Percentiles rank a stretch among this genome's conserved stretches.
Conservation (phyloP, 805 yeast species). For the Kodamaea lidongshanica region DNA sequence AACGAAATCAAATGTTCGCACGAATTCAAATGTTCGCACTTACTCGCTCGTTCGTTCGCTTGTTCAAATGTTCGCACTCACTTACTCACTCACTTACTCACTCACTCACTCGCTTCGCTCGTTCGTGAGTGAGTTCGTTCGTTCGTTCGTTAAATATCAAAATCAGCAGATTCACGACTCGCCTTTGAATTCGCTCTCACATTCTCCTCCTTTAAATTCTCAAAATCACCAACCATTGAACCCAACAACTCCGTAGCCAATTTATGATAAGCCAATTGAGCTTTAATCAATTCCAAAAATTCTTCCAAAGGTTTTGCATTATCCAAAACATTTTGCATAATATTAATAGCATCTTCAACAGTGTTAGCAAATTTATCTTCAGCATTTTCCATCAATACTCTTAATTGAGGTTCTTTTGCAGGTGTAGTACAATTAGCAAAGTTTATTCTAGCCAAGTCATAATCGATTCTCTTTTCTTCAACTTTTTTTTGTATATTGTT, state of each 20-base stretch:
- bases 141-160: slow-evolving; percentile 23
- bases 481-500: slow-evolving; percentile 66
- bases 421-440: slow-evolving; percentile 37
- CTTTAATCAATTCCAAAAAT: slow-evolving; percentile 62
- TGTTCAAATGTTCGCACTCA: too few relatives aligned
- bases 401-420: slow-evolving; percentile 59
- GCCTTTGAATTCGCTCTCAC: slow-evolving; percentile 11
- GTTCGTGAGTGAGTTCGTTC: too few relatives aligned
- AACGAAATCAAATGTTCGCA: too few relatives aligned
- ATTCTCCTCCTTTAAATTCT: slow-evolving; percentile 50
- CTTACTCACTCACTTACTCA: too few relatives aligned
- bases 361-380: slow-evolving; percentile 89
- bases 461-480: slow-evolving; percentile 68
- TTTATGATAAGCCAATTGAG: slow-evolving; percentile 78
- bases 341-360: slow-evolving; percentile 78
- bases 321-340: slow-evolving; percentile 75
- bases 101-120: too few relatives aligned
- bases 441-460: slow-evolving; percentile 65
- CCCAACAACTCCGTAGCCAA: slow-evolving; percentile 63
- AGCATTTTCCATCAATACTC: slow-evolving; percentile 73
- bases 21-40: too few relatives aligned
- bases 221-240: slow-evolving; percentile 58
- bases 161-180: slow-evolving; percentile 27
- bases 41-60: too few relatives aligned
- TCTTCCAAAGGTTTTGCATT: slow-evolving; percentile 63